Base-by-base conservation (phyloP, 1,284 basidiomycete species). In the Sphaerobolus stellatus region DNA sequence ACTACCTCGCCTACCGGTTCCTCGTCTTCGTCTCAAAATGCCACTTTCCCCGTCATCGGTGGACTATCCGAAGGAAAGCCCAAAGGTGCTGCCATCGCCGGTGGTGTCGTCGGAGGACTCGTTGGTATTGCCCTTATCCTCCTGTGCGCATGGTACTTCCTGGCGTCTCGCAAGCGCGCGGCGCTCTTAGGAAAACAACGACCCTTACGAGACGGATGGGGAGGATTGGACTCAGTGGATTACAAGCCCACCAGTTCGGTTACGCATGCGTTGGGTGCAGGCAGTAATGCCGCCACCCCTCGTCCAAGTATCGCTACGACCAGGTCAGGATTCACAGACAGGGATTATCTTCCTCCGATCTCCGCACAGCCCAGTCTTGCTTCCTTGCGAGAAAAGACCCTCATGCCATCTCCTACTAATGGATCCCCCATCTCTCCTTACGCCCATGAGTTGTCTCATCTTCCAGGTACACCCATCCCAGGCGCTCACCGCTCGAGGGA, bases 91-190 rank as follows among this genome's bases (percentile, higher is more conserved):
- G 50, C 50, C 8, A 51, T 51, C 13, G 50, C 50, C 6, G 50
- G 50, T 28, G 50, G 50, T 14, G 36, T 33, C 24, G 38, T 51
- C n/a, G 50, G 38, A 9, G 50, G 50, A 4, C 4, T 51, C 29
- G 18, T 51, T 2, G 8, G 29, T 14, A 4, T 51, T 13, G 40
- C 25, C 29, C 33, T 11, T 31, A 25, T 28, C 3, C 25, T 14
- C n/a, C 11, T 51, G 24, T 36, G 25, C 13, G 20, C 20, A n/a
- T 44, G 16, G n/a, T 43, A n/a, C 38, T 18, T 51, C 3, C 30
- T 7, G 6, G 18, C 22, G 25, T 14, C 18, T 5, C 40, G 38
- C 38, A 28, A 20, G 6, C 11, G 18, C n/a, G n/a, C 2, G 8
- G 4, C 29, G 28, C 8, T 8, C 4, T 16, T 8, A 29, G 27